phyloP scores from a whole-genome alignment of 495 filamentous ascomycete species.

The Cercophora sp. region DNA sequence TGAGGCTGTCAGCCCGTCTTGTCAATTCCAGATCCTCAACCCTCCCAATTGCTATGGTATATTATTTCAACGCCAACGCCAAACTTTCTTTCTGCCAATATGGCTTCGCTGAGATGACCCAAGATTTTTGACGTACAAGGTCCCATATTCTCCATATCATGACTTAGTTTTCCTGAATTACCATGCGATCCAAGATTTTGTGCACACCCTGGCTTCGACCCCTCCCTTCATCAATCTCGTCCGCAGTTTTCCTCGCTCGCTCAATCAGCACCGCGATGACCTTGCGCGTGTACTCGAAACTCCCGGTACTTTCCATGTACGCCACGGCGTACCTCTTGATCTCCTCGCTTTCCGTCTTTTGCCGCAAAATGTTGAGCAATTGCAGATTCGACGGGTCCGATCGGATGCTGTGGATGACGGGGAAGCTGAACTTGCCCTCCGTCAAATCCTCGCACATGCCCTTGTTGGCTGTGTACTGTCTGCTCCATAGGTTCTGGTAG shows the following conservation, averaged over 20 bases:
- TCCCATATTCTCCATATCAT: too few relatives aligned
- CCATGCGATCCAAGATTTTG: slow-evolving; percentile 43
- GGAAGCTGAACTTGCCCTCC: slow-evolving; percentile 97
- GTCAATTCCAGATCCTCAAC: too few relatives aligned
- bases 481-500: slow-evolving; percentile 78
- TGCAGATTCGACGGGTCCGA: slow-evolving; percentile 73
- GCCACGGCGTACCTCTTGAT: slow-evolving; percentile 88
- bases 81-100: too few relatives aligned
- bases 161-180: too few relatives aligned
- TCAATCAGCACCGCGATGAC: slow-evolving; percentile 64
- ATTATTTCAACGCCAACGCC: too few relatives aligned
- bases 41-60: too few relatives aligned
- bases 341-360: slow-evolving; percentile 79
- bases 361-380: slow-evolving; percentile 86
- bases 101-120: too few relatives aligned
- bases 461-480: slow-evolving; percentile 79
- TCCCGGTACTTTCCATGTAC: slow-evolving; percentile 87
- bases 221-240: slow-evolving; percentile 57
- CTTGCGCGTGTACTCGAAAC: slow-evolving; percentile 76
- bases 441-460: slow-evolving; percentile 95
- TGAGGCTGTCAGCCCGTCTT: too few relatives aligned
- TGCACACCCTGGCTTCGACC: slow-evolving; percentile 43
- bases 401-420: slow-evolving; percentile 92
- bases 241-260: slow-evolving; percentile 63
- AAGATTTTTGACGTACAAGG: too few relatives aligned